These are phyloP conservation scores for Suillus clintonianus DNA, from an alignment of 768 basidiomycete genomes.

Conservation along the genomic window DNA sequence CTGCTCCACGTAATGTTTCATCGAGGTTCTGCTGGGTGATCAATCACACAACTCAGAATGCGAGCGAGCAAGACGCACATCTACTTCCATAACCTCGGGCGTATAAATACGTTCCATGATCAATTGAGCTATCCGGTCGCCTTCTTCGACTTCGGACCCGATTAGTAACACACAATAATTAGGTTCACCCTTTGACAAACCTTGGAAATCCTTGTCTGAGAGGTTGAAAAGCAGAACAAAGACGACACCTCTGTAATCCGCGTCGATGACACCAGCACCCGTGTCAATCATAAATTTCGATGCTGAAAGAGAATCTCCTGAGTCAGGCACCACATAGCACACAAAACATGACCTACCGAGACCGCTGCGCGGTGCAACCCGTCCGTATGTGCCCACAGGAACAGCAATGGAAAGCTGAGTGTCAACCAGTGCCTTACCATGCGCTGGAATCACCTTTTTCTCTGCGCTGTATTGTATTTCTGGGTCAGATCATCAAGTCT, in stretches of 20 bases:
- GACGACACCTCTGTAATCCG: constrained; percentile 91
- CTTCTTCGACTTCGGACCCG: constrained; percentile 68
- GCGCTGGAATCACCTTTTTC: constrained; percentile 78
- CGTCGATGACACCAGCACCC: constrained; percentile 96
- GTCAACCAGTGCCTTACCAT: constrained; percentile 88
- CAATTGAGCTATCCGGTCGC: constrained; percentile 95
- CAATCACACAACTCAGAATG: constrained; percentile 6
- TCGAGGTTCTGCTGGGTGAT: constrained; percentile 66
- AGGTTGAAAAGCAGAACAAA: constrained; percentile 93
- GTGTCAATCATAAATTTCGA: constrained; percentile 98
- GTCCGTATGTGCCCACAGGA: constrained; percentile 91
- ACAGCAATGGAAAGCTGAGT: constrained; percentile 94
- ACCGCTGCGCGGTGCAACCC: constrained; percentile 93
- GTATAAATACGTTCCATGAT: constrained; percentile 90
- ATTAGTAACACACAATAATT: neutral
- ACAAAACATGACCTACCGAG: constrained; percentile 61
- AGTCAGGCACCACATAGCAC: neutral
- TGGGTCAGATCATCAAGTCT: constrained; percentile 5
- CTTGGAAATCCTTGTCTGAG: constrained; percentile 85
- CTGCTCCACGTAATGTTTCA: constrained; percentile 78
- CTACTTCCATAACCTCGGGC: constrained; percentile 83
- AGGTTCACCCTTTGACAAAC: constrained; percentile 38
- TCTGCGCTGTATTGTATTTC: constrained; percentile 63
- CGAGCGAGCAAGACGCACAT: constrained; percentile 49
- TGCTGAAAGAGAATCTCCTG: constrained; percentile 47